Conservation (phyloP, 1,139 yeast species). For the Pneumocystis jirovecii region DNA sequence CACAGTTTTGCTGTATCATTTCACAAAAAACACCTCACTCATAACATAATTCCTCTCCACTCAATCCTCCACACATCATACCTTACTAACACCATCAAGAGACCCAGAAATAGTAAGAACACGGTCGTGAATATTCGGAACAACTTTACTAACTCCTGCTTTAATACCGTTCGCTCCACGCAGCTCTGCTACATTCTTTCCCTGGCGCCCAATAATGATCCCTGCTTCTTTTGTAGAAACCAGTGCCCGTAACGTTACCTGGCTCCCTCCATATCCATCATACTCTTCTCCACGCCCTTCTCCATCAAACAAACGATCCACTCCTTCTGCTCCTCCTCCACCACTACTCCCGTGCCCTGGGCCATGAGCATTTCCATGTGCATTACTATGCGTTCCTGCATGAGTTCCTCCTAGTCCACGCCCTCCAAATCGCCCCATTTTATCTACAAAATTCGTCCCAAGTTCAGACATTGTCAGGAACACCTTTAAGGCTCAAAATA, state of each 20-base stretch:
- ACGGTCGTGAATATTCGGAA: conserved; percentile 71
- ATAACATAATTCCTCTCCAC: neutral
- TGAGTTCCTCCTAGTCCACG: neutral
- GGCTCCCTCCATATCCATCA: conserved; percentile 15
- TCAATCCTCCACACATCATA: neutral
- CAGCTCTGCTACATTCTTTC: conserved; percentile 62
- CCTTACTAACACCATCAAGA: conserved; percentile 51
- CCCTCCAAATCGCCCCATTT: neutral
- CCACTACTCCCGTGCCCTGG: neutral
- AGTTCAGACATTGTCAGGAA: neutral
- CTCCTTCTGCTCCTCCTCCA: neutral
- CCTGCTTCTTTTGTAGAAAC: conserved; percentile 85
- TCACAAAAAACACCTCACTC: no score
- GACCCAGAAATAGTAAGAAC: conserved; percentile 70
- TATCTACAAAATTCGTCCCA: neutral
- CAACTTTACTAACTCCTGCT: conserved; percentile 77
- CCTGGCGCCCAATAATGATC: conserved; percentile 77
- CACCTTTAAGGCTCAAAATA: neutral
- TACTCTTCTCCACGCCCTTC: neutral
- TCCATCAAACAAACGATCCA: neutral
- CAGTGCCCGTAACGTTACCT: conserved; percentile 38
- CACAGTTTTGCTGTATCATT: no score
- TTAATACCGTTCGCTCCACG: conserved; percentile 67
- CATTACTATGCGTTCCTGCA: neutral
- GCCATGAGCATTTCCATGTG: neutral